phyloP scores from a whole-genome alignment of 106 monocot genomes.

The Chionographis japonica region DNA sequence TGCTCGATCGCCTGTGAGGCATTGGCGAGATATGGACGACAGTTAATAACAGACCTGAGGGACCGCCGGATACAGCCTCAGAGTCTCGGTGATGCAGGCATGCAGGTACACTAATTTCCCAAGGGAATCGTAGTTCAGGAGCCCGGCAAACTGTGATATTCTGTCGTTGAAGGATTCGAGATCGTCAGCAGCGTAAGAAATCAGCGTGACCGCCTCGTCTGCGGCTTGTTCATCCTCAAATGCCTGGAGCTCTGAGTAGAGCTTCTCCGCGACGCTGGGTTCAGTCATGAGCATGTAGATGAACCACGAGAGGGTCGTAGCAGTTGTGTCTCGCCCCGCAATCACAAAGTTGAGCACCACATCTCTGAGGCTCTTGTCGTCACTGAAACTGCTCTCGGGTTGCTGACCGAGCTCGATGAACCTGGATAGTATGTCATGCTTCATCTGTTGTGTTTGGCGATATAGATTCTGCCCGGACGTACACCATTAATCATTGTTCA shows the following conservation, averaged over 20 bases:
- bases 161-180: slow-evolving; percentile 32
- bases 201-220: slow-evolving; percentile 34
- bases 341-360: slow-evolving; percentile 88
- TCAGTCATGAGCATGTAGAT: slow-evolving; percentile 69
- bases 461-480: no score
- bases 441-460: slow-evolving; percentile 23
- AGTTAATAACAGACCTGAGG: slow-evolving; percentile 54
- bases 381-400: slow-evolving; percentile 37
- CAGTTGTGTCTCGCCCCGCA: slow-evolving; percentile 82
- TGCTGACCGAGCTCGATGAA: slow-evolving; percentile 84
- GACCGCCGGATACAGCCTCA: slow-evolving; percentile 81
- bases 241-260: slow-evolving; percentile 47
- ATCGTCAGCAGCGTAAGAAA: slow-evolving; percentile 15
- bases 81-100: slow-evolving; percentile 76
- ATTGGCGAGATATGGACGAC: neutral
- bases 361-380: slow-evolving; percentile 82
- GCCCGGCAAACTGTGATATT: slow-evolving; percentile 47
- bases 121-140: slow-evolving; percentile 66
- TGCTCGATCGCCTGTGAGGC: no score
- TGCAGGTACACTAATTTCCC: slow-evolving; percentile 60
- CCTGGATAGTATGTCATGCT: slow-evolving; percentile 91
- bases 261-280: slow-evolving; percentile 49
- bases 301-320: slow-evolving; percentile 86
- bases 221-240: slow-evolving; percentile 53
- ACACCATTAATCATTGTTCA: neutral